Base-by-base conservation (phyloP, 2,329 filamentous ascomycete genomes). In the Hypomyces perniciosus region DNA sequence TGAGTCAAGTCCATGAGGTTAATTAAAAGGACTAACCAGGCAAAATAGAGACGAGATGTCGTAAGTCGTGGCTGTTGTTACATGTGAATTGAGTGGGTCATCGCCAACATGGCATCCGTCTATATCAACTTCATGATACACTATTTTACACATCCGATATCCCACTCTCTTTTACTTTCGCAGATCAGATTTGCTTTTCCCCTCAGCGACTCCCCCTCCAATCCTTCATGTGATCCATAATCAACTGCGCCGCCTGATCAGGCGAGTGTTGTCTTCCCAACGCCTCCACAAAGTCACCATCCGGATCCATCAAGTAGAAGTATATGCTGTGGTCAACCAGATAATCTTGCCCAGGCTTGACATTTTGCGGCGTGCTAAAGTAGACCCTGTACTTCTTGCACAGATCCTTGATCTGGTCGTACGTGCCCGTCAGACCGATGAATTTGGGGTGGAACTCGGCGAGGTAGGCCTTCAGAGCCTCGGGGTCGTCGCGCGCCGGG, bases 321-420 rank as follows among this genome's bases (percentile, higher is more conserved):
- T 99, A 99, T 61, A 99, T 99, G 69, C 90, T 96, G 74, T 99
- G 93, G 69, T 99, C 93, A 9, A 99, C 93, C 61, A 99, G 71
- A 67, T 99, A 99, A 70, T 99, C 93, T 75, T 96, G 88, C 1
- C 92, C 93, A 1, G 90, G 86, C 76, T 91, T 86, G 51, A 97
- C 88, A 56, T 90, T 80, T 61, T 82, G 77, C 33, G 93, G 93
- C 44, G 93, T 99, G 65, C 88, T 93, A 64, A 99, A 99, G 73
- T 99, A 99, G 49, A 99, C 93, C 20, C 93, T 80, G 70, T 97
- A 99, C 59, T 86, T 86, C 76, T 96, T 97, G 78, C 93, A 99
- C 51, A 95, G 84, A 57, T 86, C 79, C 77, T 96, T 96, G 64
- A 97, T 87, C 72, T 96, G 83, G 57, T 96, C 88, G 72, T 95